Base-by-base conservation (phyloP, 768 basidiomycete species). In the Pleurotus platypus region DNA sequence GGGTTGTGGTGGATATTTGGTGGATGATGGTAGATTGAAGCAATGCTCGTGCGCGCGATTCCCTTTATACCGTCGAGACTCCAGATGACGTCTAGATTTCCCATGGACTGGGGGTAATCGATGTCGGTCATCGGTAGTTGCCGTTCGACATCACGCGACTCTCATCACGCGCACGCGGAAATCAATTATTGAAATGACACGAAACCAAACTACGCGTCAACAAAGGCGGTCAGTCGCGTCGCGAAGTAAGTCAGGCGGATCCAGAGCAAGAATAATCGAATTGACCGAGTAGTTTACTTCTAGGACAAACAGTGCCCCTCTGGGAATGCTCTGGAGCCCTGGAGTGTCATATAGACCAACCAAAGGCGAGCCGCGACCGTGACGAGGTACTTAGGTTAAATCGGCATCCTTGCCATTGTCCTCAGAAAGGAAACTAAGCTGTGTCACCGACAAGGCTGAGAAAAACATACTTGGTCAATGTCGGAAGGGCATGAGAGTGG, bases 61-160 rank as follows among this genome's bases (percentile, higher is more conserved):
- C 30, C 46, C 60, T 63, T 63, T 64, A 63, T 62, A 65, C 45
- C 46, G 40, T 53, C 47, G 30, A 24, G 37, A 30, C 53, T 56
- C 55, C 55, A 56, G 46, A 59, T 66, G 67, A 66, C 63, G 67
- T 68, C 65, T 65, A 51, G 49, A 30, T 16, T 26, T 45, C 42
- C n/a, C 42, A 45, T 45, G 20, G 42, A 12, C 26, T 35, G 30
- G 30, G 30, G 8, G 30, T 35, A 35, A 35, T 35, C 49, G 27
- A 51, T 24, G 38, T 22, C 49, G 26, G 22, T 55, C 49, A 18
- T 46, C 56, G 56, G 40, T 18, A 53, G 43, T 46, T 40, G 46
- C 46, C 20, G 43, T 38, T 62, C 59, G 60, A 61, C 62, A 64
- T 74, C 70, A 73, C 70, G 63, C 65, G 72, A 69, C 66, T 64